Percentiles rank a stretch among this genome's conserved stretches.
Conservation (phyloP, 768 basidiomycete species). For the Suillus subaureus region DNA sequence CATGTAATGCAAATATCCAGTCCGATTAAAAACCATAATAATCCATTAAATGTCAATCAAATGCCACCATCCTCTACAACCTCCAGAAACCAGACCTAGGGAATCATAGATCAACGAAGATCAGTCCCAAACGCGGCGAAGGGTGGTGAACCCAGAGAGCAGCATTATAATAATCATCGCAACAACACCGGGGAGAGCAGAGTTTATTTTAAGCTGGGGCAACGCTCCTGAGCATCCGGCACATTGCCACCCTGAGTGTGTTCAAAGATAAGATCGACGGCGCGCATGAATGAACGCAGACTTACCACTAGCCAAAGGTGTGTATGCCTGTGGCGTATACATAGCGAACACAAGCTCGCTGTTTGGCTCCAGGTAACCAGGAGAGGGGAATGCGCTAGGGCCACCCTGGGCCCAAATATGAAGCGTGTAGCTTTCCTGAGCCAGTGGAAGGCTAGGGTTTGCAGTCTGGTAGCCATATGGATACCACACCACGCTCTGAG, state of each 20-base stretch:
- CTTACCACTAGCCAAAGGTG: constrained; percentile 49
- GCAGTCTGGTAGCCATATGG: constrained; percentile 55
- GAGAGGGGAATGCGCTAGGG: constrained; percentile 45
- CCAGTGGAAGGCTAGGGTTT: constrained; percentile 56
- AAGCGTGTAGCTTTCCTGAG: constrained; percentile 61
- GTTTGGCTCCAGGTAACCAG: constrained; percentile 59
- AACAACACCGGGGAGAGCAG: constrained; percentile 34
- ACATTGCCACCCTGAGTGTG: constrained; percentile 31
- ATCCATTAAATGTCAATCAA: constrained; percentile 9
- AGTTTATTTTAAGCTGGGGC: constrained; percentile 32
- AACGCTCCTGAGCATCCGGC: constrained; percentile 32
- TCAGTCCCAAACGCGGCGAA: constrained; percentile 34
- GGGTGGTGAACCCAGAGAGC: constrained; percentile 36
- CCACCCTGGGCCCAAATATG: constrained; percentile 60
- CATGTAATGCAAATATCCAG: constrained; percentile 11
- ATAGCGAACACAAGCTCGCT: constrained; percentile 58
- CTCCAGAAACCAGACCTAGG: neutral
- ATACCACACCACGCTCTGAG: constrained; percentile 60
- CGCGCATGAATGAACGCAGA: neutral
- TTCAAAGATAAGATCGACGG: neutral
- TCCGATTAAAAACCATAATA: constrained; percentile 1
- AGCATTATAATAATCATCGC: constrained; percentile 34
- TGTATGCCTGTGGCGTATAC: constrained; percentile 61
- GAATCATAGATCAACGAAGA: neutral
- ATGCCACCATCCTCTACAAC: neutral